Percentiles rank a stretch among this genome's conserved stretches.
Evolutionary conservation across 768 basidiomycete genomes (phyloP).

Genomic region (Terana coerulea): DNA sequence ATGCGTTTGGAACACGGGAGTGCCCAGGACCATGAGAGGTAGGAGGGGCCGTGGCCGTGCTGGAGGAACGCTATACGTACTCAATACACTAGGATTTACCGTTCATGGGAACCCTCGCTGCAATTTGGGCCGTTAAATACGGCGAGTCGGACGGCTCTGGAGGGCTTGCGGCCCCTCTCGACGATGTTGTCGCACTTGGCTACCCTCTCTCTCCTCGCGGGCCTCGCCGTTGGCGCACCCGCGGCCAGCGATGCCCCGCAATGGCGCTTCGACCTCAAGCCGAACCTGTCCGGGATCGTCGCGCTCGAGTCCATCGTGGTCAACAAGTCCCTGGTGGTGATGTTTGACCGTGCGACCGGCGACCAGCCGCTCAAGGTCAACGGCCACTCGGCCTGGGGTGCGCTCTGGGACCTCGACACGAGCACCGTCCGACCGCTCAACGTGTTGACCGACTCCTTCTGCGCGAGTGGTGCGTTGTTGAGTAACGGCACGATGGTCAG

Average conservation of each 20-base stretch:
- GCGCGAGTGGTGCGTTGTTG: conserved; percentile 28
- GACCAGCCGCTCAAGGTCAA: conserved; percentile 21
- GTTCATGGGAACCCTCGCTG: not conserved
- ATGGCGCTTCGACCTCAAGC: conserved; percentile 5
- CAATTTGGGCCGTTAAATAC: not conserved
- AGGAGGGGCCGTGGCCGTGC: not conserved
- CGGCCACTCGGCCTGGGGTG: conserved; percentile 23
- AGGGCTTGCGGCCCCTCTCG: not conserved
- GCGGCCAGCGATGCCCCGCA: not conserved
- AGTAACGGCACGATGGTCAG: conserved; percentile 32
- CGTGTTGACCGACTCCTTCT: conserved; percentile 30
- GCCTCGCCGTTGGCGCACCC: not conserved
- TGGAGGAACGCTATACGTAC: not conserved
- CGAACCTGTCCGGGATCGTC: conserved; percentile 17
- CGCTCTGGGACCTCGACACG: conserved; percentile 21
- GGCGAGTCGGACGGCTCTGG: not conserved
- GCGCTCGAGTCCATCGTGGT: conserved; percentile 24
- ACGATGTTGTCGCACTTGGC: conserved; percentile 4
- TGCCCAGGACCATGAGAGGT: too few species aligned
- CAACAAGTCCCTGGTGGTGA: conserved; percentile 20
- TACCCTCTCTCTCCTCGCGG: not conserved
- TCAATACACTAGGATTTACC: not conserved
- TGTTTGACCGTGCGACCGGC: conserved; percentile 20
- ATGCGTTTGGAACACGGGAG: too few species aligned
- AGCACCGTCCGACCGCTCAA: conserved; percentile 20